These are phyloP conservation scores for Periconia sp. DNA, from an alignment of 2,329 filamentous ascomycete species.

Conservation along the genomic window DNA sequence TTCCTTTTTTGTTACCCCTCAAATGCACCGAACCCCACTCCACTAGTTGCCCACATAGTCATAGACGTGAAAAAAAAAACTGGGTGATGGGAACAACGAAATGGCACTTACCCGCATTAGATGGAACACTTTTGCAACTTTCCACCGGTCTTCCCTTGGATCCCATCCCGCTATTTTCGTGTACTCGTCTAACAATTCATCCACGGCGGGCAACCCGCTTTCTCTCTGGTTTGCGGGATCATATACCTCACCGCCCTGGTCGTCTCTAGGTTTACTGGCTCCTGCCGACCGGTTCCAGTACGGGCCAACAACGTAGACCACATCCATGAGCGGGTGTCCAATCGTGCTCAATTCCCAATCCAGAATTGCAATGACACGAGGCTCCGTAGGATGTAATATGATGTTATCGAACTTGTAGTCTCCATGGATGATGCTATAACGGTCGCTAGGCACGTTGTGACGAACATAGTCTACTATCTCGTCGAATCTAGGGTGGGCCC, in stretches of 20 bases:
- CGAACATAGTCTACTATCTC: conserved; percentile 78
- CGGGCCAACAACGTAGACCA: conserved; percentile 71
- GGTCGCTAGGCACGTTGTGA: conserved; percentile 66
- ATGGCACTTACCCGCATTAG: conserved; percentile 32
- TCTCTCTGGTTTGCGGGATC: conserved; percentile 42
- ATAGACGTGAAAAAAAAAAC: not conserved
- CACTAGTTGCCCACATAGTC: too few relatives aligned
- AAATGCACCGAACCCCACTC: not conserved
- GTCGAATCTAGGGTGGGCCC: conserved; percentile 65
- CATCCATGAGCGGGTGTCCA: conserved; percentile 87
- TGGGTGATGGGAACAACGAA: too few relatives aligned
- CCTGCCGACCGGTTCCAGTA: conserved; percentile 44
- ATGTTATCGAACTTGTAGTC: conserved; percentile 79
- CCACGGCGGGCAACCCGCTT: conserved; percentile 65
- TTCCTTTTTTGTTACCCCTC: not conserved
- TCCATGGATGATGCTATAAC: conserved; percentile 82
- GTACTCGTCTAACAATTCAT: conserved; percentile 67
- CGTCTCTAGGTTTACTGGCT: conserved; percentile 38
- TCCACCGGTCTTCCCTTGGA: conserved; percentile 46
- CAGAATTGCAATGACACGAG: conserved; percentile 84
- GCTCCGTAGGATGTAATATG: conserved; percentile 78
- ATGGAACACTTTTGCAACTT: conserved; percentile 39
- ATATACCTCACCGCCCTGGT: conserved; percentile 44
- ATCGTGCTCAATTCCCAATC: conserved; percentile 99
- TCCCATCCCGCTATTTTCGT: conserved; percentile 70